Evolutionary conservation across 2,329 filamentous ascomycete genomes (phyloP).

Genomic region (Sclerotinia borealis): DNA sequence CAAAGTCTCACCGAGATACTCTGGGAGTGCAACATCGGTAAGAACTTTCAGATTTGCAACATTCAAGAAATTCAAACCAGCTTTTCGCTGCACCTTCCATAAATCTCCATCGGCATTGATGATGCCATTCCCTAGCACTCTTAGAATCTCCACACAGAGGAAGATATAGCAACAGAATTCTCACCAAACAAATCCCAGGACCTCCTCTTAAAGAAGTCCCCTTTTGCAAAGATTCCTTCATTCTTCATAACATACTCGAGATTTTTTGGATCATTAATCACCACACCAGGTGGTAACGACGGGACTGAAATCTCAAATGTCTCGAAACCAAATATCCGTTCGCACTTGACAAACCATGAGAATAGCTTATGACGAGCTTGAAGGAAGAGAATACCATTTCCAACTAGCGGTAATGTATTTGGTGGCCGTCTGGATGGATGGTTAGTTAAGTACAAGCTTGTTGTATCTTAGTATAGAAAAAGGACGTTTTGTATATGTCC

Average conservation of each 20-base stretch:
- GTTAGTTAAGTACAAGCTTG: background rate
- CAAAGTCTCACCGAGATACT: slow-evolving; percentile 43
- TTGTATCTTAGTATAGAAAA: background rate
- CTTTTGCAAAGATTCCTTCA: slow-evolving; percentile 55
- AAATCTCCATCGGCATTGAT: slow-evolving; percentile 60
- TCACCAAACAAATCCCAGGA: slow-evolving; percentile 58
- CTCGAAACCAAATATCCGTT: slow-evolving; percentile 50
- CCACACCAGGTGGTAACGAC: slow-evolving; percentile 54
- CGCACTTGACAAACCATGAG: slow-evolving; percentile 55
- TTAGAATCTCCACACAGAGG: background rate
- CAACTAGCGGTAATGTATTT: slow-evolving; percentile 43
- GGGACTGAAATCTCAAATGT: slow-evolving; percentile 59
- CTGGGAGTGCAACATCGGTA: slow-evolving; percentile 51
- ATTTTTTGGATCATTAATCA: slow-evolving; percentile 56
- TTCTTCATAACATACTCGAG: slow-evolving; percentile 58
- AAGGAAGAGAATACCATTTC: slow-evolving; percentile 57
- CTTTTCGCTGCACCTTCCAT: slow-evolving; percentile 58
- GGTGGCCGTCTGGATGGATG: slow-evolving; percentile 25
- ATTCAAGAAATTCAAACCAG: slow-evolving; percentile 54
- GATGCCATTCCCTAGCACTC: slow-evolving; percentile 49
- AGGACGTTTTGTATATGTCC: background rate
- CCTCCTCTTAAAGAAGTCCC: slow-evolving; percentile 53
- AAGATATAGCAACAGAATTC: slow-evolving; percentile 13
- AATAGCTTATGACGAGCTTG: slow-evolving; percentile 55
- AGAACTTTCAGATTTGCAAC: slow-evolving; percentile 50